Conservation (phyloP, 2,329 filamentous ascomycete genomes). For the Fusarium transvaalense region DNA sequence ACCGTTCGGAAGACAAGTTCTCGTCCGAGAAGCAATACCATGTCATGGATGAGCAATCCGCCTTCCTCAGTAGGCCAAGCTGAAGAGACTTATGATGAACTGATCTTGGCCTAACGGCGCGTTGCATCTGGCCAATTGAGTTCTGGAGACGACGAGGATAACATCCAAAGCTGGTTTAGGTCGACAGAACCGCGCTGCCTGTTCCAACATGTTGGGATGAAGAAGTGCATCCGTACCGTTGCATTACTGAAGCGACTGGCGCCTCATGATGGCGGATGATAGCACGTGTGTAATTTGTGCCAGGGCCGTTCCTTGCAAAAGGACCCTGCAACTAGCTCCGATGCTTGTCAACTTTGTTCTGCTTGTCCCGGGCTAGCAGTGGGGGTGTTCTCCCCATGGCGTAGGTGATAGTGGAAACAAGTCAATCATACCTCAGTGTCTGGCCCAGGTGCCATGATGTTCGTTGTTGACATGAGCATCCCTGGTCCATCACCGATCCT, state of each 20-base stretch:
- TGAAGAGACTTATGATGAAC: slow-evolving; percentile 29
- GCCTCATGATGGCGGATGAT: slow-evolving; percentile 40
- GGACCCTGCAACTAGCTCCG: slow-evolving; percentile 21
- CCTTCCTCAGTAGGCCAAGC: slow-evolving; percentile 46
- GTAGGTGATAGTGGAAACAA: slow-evolving; percentile 31
- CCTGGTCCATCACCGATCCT: slow-evolving; percentile 37
- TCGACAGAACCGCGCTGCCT: slow-evolving; percentile 34
- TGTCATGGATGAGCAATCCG: slow-evolving; percentile 26
- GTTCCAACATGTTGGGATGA: slow-evolving; percentile 41
- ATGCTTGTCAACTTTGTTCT: slow-evolving; percentile 29
- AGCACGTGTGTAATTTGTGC: slow-evolving; percentile 43
- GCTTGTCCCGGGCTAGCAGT: slow-evolving; percentile 4
- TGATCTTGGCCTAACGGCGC: slow-evolving; percentile 35
- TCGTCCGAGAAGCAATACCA: slow-evolving; percentile 26
- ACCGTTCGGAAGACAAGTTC: slow-evolving; percentile 33
- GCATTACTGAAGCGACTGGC: slow-evolving; percentile 27
- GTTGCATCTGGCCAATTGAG: slow-evolving; percentile 36
- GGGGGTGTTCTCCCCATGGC: slow-evolving; percentile 10
- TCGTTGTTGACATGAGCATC: slow-evolving; percentile 12
- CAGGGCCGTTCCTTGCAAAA: slow-evolving; percentile 27
- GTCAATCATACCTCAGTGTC: slow-evolving; percentile 35
- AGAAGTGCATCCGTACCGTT: slow-evolving; percentile 29
- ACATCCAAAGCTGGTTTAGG: slow-evolving; percentile 34
- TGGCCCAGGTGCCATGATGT: slow-evolving; percentile 36
- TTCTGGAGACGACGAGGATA: slow-evolving; percentile 23